Evolutionary conservation across 1,284 basidiomycete species (phyloP).

Genomic region (Cutaneotrichosporon dermatis): DNA sequence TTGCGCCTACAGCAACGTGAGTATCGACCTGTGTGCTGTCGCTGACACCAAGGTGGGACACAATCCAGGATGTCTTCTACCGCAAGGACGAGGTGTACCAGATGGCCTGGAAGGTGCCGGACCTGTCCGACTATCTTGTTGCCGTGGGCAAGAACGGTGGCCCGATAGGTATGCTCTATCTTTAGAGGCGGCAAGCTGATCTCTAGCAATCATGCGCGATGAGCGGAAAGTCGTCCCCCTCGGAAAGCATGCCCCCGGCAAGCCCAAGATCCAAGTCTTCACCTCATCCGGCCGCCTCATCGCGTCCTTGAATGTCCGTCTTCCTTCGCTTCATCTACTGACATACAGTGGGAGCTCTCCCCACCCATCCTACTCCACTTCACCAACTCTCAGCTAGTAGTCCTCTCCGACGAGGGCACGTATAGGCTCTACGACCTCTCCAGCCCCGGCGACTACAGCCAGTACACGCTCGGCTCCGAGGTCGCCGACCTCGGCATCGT

Average conservation of each 20-base stretch:
- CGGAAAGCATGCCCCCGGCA: slow-evolving; percentile 61
- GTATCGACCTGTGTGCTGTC: background rate
- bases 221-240: slow-evolving; percentile 73
- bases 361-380: slow-evolving; percentile 40
- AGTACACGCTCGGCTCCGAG: slow-evolving; percentile 77
- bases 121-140: slow-evolving; percentile 73
- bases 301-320: slow-evolving; percentile 49
- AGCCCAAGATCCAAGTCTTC: slow-evolving; percentile 58
- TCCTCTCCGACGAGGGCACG: slow-evolving; percentile 85
- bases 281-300: slow-evolving; percentile 49
- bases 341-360: slow-evolving; percentile 39
- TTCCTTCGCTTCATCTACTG: slow-evolving; percentile 5
- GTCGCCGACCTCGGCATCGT: slow-evolving; percentile 79
- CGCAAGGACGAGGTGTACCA: slow-evolving; percentile 75
- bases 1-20: slow-evolving; percentile 26
- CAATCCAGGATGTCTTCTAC: slow-evolving; percentile 52
- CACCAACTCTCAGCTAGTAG: slow-evolving; percentile 63
- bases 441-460: slow-evolving; percentile 70
- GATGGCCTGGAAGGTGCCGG: slow-evolving; percentile 71
- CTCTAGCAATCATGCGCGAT: slow-evolving; percentile 76
- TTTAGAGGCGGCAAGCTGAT: too few relatives aligned
- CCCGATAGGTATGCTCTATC: slow-evolving; percentile 68
- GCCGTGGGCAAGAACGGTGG: slow-evolving; percentile 82
- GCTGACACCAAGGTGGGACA: slow-evolving; percentile 44
- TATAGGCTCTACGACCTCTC: slow-evolving; percentile 83